Conservation (phyloP, 2,329 filamentous ascomycete species). For the Paraphaeosphaeria minitans region DNA sequence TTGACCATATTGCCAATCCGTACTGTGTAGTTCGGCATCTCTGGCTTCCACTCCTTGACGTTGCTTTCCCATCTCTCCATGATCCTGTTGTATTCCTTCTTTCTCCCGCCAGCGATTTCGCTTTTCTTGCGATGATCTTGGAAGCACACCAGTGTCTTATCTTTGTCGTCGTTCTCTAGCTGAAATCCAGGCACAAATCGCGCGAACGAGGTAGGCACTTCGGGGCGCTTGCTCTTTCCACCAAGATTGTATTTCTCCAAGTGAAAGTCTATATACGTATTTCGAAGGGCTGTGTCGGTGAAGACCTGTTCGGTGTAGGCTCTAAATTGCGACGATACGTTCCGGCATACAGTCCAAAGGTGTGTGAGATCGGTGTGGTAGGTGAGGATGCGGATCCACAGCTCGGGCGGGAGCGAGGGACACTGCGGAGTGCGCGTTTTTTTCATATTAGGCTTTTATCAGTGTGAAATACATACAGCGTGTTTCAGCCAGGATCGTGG, state of each 20-base stretch:
- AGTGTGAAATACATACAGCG: background rate
- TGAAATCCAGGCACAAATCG: constrained; percentile 18
- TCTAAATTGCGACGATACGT: constrained; percentile 31
- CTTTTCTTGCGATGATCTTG: constrained; percentile 18
- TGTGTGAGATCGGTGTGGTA: constrained; percentile 36
- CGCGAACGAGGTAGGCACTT: constrained; percentile 27
- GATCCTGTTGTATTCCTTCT: constrained; percentile 17
- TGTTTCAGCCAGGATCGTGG: background rate
- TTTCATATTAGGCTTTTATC: background rate
- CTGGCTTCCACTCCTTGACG: constrained; percentile 25
- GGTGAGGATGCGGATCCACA: constrained; percentile 43
- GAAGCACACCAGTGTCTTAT: constrained; percentile 25
- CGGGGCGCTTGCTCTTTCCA: constrained; percentile 34
- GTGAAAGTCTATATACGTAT: constrained; percentile 33
- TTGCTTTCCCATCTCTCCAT: constrained; percentile 38
- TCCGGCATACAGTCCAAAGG: constrained; percentile 39
- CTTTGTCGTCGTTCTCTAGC: constrained; percentile 13
- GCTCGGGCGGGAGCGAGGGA: constrained; percentile 37
- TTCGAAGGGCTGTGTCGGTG: constrained; percentile 26
- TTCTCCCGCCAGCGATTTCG: constrained; percentile 12
- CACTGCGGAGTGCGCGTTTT: constrained; percentile 17
- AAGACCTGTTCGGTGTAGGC: constrained; percentile 40
- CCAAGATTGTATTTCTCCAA: constrained; percentile 43
- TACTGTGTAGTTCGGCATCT: constrained; percentile 42
- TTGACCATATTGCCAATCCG: constrained; percentile 37